Conservation (phyloP, 2,329 filamentous ascomycete genomes). For the Sordariomycetes sp. region DNA sequence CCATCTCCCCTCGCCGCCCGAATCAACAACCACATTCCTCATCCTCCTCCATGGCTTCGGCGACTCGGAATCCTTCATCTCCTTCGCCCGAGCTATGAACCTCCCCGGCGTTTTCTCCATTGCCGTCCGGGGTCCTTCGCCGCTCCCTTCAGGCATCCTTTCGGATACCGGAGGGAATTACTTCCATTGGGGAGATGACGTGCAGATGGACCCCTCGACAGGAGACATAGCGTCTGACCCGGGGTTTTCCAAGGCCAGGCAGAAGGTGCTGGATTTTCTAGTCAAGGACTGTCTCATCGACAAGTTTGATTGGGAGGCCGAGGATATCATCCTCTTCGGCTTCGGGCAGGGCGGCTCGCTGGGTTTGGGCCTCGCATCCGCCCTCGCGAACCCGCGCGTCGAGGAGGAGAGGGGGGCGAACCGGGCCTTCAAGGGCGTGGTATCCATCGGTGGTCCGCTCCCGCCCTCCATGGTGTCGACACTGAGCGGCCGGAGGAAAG, state of each 20-base stretch:
- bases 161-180: slow-evolving; percentile 25
- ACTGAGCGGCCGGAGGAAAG: slow-evolving; percentile 37
- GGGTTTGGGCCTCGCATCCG: slow-evolving; percentile 44
- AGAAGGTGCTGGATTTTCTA: slow-evolving; percentile 36
- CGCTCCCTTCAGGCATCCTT: slow-evolving; percentile 57
- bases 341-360: slow-evolving; percentile 58
- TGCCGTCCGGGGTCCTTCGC: slow-evolving; percentile 59
- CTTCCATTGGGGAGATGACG: slow-evolving; percentile 60
- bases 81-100: slow-evolving; percentile 56
- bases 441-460: slow-evolving; percentile 52
- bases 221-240: slow-evolving; percentile 51
- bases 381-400: slow-evolving; percentile 24
- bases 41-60: slow-evolving; percentile 79
- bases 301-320: slow-evolving; percentile 46
- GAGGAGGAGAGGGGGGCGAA: slow-evolving; percentile 17
- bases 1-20: slow-evolving; percentile 39
- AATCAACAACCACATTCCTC: slow-evolving; percentile 63
- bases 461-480: slow-evolving; percentile 39
- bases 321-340: slow-evolving; percentile 54
- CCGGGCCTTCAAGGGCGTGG: slow-evolving; percentile 33
- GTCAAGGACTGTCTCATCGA: slow-evolving; percentile 38
- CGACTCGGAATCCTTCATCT: slow-evolving; percentile 60
- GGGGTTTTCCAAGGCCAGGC: slow-evolving; percentile 41
- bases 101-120: slow-evolving; percentile 72
- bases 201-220: slow-evolving; percentile 37